These are phyloP conservation scores for Clavispora asparagi DNA, from an alignment of 805 yeast species.

Conservation along the genomic window DNA sequence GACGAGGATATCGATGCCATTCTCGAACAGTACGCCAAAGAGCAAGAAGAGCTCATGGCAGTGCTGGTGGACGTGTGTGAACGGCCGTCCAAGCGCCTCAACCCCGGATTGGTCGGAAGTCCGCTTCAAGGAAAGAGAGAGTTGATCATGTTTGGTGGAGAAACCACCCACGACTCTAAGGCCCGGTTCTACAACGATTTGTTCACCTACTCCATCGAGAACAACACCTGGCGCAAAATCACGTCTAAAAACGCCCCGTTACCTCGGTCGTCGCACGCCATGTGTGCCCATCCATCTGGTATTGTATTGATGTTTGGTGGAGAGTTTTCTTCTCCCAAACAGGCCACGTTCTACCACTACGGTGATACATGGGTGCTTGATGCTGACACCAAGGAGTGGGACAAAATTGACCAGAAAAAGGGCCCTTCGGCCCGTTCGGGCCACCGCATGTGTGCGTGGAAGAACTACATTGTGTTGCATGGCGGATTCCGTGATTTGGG, in stretches of 20 bases:
- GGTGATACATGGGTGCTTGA: conserved; percentile 96
- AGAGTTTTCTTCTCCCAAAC: conserved; percentile 95
- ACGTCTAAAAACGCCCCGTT: conserved; percentile 84
- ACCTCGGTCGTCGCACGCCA: conserved; percentile 90
- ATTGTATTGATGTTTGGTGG: conserved; percentile 87
- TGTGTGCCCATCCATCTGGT: conserved; percentile 91
- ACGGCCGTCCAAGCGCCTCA: conserved; percentile 66
- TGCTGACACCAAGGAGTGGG: conserved; percentile 81
- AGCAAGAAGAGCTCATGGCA: conserved; percentile 75
- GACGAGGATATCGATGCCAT: conserved; percentile 84
- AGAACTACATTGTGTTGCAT: conserved; percentile 74
- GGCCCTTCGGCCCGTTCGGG: conserved; percentile 90
- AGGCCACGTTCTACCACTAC: conserved; percentile 90
- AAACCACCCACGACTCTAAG: conserved; percentile 44
- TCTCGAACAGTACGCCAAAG: conserved; percentile 66
- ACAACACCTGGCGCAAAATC: conserved; percentile 74
- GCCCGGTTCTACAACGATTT: conserved; percentile 81
- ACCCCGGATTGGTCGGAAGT: conserved; percentile 67
- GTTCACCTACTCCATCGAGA: conserved; percentile 65
- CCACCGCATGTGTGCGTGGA: conserved; percentile 87
- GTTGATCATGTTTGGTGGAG: conserved; percentile 88
- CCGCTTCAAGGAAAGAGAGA: conserved; percentile 76
- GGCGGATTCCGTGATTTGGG: conserved; percentile 96
- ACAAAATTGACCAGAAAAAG: conserved; percentile 69
- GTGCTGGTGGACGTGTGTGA: conserved; percentile 53